Evolutionary conservation across 2,329 filamentous ascomycete genomes (phyloP).

Genomic region (Penicillium capsulatum): DNA sequence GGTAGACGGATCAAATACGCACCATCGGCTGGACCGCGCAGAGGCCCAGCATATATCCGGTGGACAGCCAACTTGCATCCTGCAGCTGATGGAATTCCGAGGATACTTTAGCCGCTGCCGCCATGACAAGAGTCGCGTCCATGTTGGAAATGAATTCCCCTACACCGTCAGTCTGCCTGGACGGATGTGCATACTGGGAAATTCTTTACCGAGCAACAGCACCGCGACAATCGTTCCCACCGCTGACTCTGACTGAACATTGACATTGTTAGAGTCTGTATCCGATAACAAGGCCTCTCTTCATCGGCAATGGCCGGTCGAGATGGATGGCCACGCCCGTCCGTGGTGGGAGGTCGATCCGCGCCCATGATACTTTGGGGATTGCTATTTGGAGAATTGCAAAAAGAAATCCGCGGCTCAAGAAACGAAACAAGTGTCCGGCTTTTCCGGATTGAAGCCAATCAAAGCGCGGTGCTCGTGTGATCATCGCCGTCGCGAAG

Average conservation of each 20-base stretch:
- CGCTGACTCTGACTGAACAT: slow-evolving; percentile 8
- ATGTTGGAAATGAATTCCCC: slow-evolving; percentile 64
- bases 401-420: too few species aligned
- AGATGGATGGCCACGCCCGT: too few species aligned
- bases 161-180: slow-evolving; percentile 18
- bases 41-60: slow-evolving; percentile 49
- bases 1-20: too few species aligned
- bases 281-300: slow-evolving; percentile 17
- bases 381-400: too few species aligned
- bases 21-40: slow-evolving; percentile 53
- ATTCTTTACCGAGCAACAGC: slow-evolving; percentile 26
- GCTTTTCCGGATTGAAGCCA: too few species aligned
- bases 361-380: too few species aligned
- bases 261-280: slow-evolving; percentile 1
- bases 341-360: too few species aligned
- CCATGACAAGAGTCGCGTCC: slow-evolving; percentile 62
- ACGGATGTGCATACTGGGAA: background rate
- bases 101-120: slow-evolving; percentile 60
- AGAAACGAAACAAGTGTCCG: background rate
- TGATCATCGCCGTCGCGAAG: slow-evolving; percentile 18
- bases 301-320: slow-evolving; percentile 14
- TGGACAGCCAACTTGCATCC: slow-evolving; percentile 57
- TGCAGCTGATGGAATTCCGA: slow-evolving; percentile 57
- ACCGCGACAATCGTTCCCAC: slow-evolving; percentile 28
- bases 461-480: background rate